Conservation (phyloP, 75 land plant species). For the Larix kaempferi region DNA sequence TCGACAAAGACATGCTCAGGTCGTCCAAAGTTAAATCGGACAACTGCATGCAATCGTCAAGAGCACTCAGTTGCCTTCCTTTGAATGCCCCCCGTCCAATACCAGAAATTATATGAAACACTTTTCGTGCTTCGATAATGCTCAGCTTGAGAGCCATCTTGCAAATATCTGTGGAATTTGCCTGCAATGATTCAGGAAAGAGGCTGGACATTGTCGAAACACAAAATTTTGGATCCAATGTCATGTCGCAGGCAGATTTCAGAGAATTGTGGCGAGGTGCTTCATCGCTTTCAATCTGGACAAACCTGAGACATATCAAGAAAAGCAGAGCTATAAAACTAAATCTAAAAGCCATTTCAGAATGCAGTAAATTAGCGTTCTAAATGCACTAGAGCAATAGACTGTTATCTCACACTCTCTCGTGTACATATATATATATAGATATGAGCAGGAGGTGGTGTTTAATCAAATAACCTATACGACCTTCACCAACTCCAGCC, state of each 20-base stretch:
- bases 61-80: constrained; percentile 16
- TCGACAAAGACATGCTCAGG: constrained; percentile 16
- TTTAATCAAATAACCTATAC: too few species aligned
- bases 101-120: neutral
- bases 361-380: too few species aligned
- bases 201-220: neutral
- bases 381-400: too few species aligned
- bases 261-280: too few species aligned
- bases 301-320: neutral
- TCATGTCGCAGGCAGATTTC: neutral
- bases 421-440: too few species aligned
- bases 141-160: neutral
- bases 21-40: constrained; percentile 28
- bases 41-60: constrained; percentile 60
- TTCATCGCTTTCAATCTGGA: neutral
- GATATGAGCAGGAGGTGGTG: too few species aligned
- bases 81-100: neutral
- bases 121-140: constrained; percentile 1
- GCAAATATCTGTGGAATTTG: neutral
- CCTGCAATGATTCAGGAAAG: neutral
- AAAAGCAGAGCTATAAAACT: neutral
- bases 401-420: too few species aligned
- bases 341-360: neutral
- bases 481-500: too few species aligned
- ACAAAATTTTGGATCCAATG: neutral